Percentiles rank a stretch among this genome's conserved stretches.
Conservation (phyloP, 179 eudicot genomes). For the Patellifolia procumbens region DNA sequence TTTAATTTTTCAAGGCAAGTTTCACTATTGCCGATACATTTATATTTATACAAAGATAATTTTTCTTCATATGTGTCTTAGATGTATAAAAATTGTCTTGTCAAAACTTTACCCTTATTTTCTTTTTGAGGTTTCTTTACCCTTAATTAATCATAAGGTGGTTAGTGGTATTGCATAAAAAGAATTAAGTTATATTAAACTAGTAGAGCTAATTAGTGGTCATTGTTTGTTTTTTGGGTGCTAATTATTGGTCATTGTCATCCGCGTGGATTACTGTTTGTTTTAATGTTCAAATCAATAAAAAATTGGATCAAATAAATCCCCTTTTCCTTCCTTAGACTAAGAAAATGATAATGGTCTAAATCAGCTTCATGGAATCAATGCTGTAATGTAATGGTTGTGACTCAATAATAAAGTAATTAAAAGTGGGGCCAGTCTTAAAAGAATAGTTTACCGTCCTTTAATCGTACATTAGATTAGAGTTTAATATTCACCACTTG, state of each 20-base stretch:
- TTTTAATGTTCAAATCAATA: slow-evolving; percentile 19
- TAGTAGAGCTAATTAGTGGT: slow-evolving; percentile 13
- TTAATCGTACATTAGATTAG: slow-evolving; percentile 15
- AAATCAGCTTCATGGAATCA: slow-evolving; percentile 23
- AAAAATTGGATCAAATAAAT: slow-evolving; percentile 1
- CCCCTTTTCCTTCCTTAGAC: slow-evolving; percentile 9
- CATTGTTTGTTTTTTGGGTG: no score
- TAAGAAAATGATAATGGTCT: slow-evolving; percentile 25
- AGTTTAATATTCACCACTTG: slow-evolving; percentile 25
- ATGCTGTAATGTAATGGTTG: slow-evolving; percentile 20
- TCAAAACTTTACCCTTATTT: no score
- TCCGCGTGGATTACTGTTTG: slow-evolving; percentile 29
- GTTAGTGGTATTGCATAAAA: neutral
- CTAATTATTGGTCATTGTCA: slow-evolving; percentile 15
- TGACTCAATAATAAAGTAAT: slow-evolving; percentile 22
- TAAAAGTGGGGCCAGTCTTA: slow-evolving; percentile 10
- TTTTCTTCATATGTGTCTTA: no score
- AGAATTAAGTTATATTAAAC: neutral
- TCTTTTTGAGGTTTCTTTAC: no score
- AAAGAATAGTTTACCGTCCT: slow-evolving; percentile 29
- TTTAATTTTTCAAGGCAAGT: no score
- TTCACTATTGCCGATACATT: no score
- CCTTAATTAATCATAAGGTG: no score
- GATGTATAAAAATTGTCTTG: no score
- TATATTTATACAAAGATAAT: no score